Evolutionary conservation across 2,329 filamentous ascomycete species (phyloP), one percentile per base, ranked within the genome.

Genomic region (Phialophora expanda): DNA sequence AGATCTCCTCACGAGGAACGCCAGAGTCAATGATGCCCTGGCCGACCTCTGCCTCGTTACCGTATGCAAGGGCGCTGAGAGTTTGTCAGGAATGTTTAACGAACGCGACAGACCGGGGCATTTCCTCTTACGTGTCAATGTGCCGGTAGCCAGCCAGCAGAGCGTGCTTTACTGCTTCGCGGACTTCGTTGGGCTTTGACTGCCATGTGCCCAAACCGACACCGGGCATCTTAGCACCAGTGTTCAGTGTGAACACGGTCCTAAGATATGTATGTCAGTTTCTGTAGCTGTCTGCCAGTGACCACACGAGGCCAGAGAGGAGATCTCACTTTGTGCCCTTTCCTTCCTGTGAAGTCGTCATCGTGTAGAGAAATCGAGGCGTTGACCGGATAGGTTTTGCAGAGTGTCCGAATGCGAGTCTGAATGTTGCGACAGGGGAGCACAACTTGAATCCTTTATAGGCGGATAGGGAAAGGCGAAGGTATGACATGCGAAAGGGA

Each of bases 141-240:
- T 92, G 90, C 44, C 89, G 85, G 80, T 93, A 93, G 66, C 90
- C 90, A 51, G 81, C 79, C 67, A 82, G 82, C 30, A 93, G 83
- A 28, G 90, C 90, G 41, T 82, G 82, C 78, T 90, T 87, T 70
- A 94, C 91, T 62, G 91, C 91, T 61, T 85, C 80, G 72, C 85
- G 83, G 63, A 92, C 89, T 78, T 91, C 85, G 71, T 85, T 86
- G 63, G 89, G 87, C 73, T 84, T 77, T 56, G 90, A 91, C 75
- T 92, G 90, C 90, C 90, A 93, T 63, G 91, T 93, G 64, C 91
- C 91, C 54, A 93, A 84, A 67, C 90, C 90, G 70, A 93, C 78
- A 72, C 88, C 88, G 64, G 90, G 74, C 61, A 76, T 73, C 61
- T 74, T 74, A 38, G 73, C 74, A 50, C 78, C 78, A 20, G 77